Evolutionary conservation across 176 grass and related monocot species (phyloP).

Genomic region (Oryza meridionalis): DNA sequence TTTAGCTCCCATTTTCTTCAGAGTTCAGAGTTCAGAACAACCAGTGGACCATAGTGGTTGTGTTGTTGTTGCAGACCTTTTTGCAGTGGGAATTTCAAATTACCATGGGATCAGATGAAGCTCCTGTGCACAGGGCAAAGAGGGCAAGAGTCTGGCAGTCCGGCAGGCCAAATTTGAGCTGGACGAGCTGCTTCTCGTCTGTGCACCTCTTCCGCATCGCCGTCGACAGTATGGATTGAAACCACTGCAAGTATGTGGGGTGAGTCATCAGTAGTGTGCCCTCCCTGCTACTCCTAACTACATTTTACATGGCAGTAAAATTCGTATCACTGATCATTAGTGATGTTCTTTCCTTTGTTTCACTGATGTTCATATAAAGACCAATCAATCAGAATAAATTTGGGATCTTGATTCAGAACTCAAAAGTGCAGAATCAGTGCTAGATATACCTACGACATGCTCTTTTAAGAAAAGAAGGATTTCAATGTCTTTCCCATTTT

Average conservation of each 20-base stretch:
- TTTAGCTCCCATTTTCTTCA: neutral
- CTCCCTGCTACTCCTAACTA: neutral
- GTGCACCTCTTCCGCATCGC: conserved; percentile 73
- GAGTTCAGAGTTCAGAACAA: neutral
- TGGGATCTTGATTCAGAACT: neutral
- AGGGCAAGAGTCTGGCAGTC: conserved; percentile 73
- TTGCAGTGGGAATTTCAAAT: too few species aligned
- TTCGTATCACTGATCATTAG: neutral
- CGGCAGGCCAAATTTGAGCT: conserved; percentile 59
- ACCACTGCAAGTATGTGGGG: conserved; percentile 73
- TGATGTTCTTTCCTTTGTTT: neutral
- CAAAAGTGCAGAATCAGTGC: neutral
- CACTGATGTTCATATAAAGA: neutral
- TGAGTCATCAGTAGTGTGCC: neutral
- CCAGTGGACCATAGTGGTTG: neutral
- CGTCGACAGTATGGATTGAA: conserved; percentile 70
- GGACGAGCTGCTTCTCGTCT: conserved; percentile 79
- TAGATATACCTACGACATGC: neutral
- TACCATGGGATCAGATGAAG: conserved; percentile 89
- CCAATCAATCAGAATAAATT: neutral
- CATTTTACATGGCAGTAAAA: neutral
- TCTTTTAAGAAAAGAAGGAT: neutral
- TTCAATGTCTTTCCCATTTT: neutral
- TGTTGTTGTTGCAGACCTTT: too few species aligned
- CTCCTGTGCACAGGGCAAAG: conserved; percentile 83